Base-by-base conservation (phyloP, 2,329 filamentous ascomycete genomes). In the Apiospora marii region DNA sequence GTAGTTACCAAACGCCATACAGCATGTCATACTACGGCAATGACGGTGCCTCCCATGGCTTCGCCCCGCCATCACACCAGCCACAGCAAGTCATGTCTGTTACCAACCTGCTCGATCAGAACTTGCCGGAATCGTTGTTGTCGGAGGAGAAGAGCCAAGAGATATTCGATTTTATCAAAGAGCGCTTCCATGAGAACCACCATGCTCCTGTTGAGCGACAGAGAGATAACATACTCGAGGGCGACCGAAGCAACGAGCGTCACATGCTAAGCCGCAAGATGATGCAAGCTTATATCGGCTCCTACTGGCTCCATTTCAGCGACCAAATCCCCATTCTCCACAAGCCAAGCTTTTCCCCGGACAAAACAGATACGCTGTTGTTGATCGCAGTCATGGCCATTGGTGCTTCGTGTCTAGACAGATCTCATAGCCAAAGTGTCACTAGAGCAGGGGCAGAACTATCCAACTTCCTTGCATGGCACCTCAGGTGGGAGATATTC, bases 271-370 rank as follows among this genome's bases (percentile, higher is more conserved):
- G 96, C 81, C 87, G 95, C 78, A 91, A 93, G 78, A 98, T 98
- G 94, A 97, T 98, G 93, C 94, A 98, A 83, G 92, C 92, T 3
- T 98, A 98, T 79, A 95, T 97, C 76, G 90, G 92, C 14, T 97
- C 95, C 1, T 99, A 97, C 82, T 99, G 96, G 96, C 88, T 93
- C 70, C 93, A 98, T 81, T 97, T 98, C 79, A 97, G 96, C 81
- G 93, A 95, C 71, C 96, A 98, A 81, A 88, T 98, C 75, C 96
- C 96, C 1, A 98, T 99, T 73, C 86, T 98, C 68, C 96, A 99
- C 82, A 94, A 95, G 79, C 95, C 96, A 4, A 98, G 96, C 0
- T 99, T 98, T 82, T 93, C 92, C 5, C 92, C 96, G 0, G 94
- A 97, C 79, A 93, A 91, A 74, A 96, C 94, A 34, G 94, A 94